Percentiles rank a stretch among this genome's conserved stretches.
phyloP scores from a whole-genome alignment of 148 eudicot species.

The Vaccinium macrocarpon region DNA sequence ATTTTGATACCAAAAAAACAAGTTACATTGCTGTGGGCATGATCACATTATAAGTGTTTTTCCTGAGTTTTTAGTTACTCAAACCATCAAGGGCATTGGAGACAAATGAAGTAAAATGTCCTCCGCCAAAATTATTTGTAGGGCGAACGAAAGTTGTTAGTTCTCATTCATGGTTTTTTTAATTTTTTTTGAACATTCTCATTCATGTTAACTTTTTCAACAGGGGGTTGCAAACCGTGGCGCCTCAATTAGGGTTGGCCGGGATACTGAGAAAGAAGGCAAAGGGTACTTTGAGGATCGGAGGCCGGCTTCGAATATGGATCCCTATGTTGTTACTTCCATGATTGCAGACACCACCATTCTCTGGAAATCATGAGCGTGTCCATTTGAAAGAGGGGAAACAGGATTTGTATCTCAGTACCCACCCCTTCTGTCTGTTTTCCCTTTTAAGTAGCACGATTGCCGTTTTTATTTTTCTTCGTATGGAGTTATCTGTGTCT shows the following conservation, averaged over 20 bases:
- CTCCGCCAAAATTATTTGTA: neutral
- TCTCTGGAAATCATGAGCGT: constrained; percentile 32
- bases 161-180: neutral
- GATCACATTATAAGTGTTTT: neutral
- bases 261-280: constrained; percentile 53
- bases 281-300: constrained; percentile 58
- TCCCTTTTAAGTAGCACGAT: neutral
- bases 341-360: constrained; percentile 56
- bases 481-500: neutral
- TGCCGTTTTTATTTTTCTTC: too few relatives aligned
- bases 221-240: constrained; percentile 63
- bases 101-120: neutral
- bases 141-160: neutral
- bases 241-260: constrained; percentile 47
- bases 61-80: neutral
- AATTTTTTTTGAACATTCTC: too few relatives aligned
- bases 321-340: constrained; percentile 49
- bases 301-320: constrained; percentile 61
- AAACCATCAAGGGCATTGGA: neutral
- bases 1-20: neutral
- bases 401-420: neutral
- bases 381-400: neutral
- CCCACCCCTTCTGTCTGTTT: neutral
- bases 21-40: neutral
- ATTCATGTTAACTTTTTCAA: neutral